phyloP scores from a whole-genome alignment of 176 grass and related monocot genomes.

The Oryza australiensis region DNA sequence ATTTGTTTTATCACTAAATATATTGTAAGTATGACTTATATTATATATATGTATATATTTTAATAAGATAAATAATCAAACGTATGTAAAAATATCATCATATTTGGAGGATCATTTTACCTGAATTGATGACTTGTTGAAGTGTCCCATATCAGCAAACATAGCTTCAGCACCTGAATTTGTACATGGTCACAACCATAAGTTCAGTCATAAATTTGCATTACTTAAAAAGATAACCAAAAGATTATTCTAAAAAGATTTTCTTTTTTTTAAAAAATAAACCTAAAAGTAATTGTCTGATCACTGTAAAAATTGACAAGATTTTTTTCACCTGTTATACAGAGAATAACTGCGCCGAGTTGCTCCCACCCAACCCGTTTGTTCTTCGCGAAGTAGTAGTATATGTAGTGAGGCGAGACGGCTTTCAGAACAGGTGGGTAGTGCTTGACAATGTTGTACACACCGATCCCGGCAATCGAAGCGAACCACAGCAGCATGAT shows the following conservation, averaged over 20 bases:
- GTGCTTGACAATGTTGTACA: slow-evolving; percentile 56
- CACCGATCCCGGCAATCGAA: slow-evolving; percentile 45
- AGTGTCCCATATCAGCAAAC: slow-evolving; percentile 77
- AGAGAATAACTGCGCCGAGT: slow-evolving; percentile 56
- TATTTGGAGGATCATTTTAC: slow-evolving; percentile 30
- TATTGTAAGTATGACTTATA: no score
- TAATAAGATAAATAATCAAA: no score
- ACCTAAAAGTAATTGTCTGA: neutral
- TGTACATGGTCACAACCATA: neutral
- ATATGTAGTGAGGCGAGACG: slow-evolving; percentile 56
- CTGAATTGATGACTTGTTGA: slow-evolving; percentile 68
- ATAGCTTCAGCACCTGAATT: slow-evolving; percentile 72
- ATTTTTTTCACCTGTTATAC: slow-evolving; percentile 51
- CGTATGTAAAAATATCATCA: no score
- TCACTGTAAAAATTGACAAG: neutral
- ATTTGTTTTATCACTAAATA: no score
- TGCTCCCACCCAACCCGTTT: slow-evolving; percentile 49
- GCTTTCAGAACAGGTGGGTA: slow-evolving; percentile 65
- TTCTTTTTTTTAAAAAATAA: neutral
- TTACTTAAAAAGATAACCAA: no score
- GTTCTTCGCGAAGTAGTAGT: slow-evolving; percentile 53
- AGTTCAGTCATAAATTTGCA: neutral
- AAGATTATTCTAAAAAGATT: no score
- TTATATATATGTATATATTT: no score
- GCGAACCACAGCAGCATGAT: slow-evolving; percentile 68